Evolutionary conservation across 345 rosid genomes (phyloP), one percentile per base, ranked within the genome.

Genomic region (Citrus maxima): DNA sequence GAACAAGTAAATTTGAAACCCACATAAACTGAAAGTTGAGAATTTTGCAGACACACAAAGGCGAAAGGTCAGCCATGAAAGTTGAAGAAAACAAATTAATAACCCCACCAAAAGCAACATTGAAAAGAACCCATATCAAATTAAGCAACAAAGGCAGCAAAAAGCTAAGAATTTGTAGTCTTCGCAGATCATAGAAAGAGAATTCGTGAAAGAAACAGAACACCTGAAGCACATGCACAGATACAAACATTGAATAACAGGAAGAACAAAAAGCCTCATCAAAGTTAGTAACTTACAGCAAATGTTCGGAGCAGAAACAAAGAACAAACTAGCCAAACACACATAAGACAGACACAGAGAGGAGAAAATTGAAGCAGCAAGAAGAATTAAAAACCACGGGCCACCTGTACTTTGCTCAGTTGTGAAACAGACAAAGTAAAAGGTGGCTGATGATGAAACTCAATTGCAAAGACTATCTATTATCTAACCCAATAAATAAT

Each of bases 401-500:
- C 78, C 78, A 77, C 87, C 87, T 76, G 83, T 49, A 72, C 80
- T 64, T 40, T 63, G 74, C 75, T 82, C 83, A 73, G 86, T 83
- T 89, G 83, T 86, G 88, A 86, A 88, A 88, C 88, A 74, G 93
- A 92, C 93, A 87, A 90, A 88, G 80, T 18, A 34, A 84, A 88
- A 89, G 88, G 88, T 83, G 81, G 93, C 89, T 77, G 89, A 82
- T 84, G 86, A 83, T 82, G 85, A 83, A 66, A 27, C 76, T 60
- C 80, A 7, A 51, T 55, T 27, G 70, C 37, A 63, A 77, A 62
- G 42, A 67, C 76, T 42, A 42, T 61, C 73, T 25, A 56, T 72
- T 34, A 42, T 61, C 73, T 25, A 56, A 75, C 63, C 81, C 74
- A 27, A 73, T 21, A 22, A 6, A 40, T 1, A 6, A 40, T 1